Evolutionary conservation across 2,329 filamentous ascomycete genomes (phyloP).

Genomic region (Coniochaeta sp.): DNA sequence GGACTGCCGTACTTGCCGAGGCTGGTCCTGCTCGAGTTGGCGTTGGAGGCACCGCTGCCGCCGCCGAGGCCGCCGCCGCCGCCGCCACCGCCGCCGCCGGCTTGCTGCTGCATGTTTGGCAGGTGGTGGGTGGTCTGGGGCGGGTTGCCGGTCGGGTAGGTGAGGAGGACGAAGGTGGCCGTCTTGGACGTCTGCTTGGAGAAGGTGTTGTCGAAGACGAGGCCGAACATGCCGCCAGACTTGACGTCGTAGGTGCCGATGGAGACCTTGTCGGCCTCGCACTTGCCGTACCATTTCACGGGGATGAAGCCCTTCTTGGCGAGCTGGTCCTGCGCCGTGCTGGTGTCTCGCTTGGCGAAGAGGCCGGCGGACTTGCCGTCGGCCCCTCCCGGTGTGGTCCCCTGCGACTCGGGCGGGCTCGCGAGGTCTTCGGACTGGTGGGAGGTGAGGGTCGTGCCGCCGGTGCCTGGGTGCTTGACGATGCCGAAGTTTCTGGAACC

Average conservation of each 20-base stretch:
- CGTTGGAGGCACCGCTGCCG: constrained; percentile 22
- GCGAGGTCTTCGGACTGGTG: constrained; percentile 34
- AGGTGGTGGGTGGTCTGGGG: constrained; percentile 69
- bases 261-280: constrained; percentile 90
- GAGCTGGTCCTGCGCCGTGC: constrained; percentile 55
- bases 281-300: constrained; percentile 86
- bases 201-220: constrained; percentile 98
- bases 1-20: constrained; percentile 41
- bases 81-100: no score
- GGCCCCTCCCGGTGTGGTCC: no score
- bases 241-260: constrained; percentile 82
- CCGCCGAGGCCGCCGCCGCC: no score
- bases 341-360: constrained; percentile 48
- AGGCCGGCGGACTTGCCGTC: constrained; percentile 35
- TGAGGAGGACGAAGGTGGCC: constrained; percentile 88
- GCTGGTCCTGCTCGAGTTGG: constrained; percentile 41
- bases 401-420: constrained; percentile 21
- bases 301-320: constrained; percentile 61
- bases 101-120: constrained; percentile 51
- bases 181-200: constrained; percentile 93
- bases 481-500: constrained; percentile 86
- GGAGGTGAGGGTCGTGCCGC: constrained; percentile 40
- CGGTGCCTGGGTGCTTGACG: constrained; percentile 87
- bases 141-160: constrained; percentile 76
- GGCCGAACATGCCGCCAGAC: constrained; percentile 86